Evolutionary conservation across 345 rosid genomes (phyloP).

Genomic region (Eucalyptus polybractea): DNA sequence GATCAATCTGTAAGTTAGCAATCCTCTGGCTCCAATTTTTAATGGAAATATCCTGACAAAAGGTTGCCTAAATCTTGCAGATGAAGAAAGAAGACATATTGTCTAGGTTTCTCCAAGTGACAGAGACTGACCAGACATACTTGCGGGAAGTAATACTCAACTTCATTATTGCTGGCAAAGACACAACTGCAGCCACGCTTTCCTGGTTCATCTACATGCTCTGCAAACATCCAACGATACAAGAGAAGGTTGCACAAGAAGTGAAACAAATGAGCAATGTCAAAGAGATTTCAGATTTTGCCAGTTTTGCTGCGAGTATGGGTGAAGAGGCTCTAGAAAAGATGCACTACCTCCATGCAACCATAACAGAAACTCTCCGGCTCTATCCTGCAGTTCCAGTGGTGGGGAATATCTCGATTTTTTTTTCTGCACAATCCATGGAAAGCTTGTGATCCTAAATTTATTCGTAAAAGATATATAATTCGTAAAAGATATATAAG

Average conservation of each 20-base stretch:
- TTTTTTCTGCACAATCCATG: not conserved
- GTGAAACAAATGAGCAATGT: conserved; percentile 6
- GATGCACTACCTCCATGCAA: conserved; percentile 49
- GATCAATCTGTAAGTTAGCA: conserved; percentile 17
- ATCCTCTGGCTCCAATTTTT: not conserved
- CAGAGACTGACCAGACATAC: conserved; percentile 18
- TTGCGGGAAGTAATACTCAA: conserved; percentile 43
- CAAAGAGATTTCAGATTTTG: not conserved
- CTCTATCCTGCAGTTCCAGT: conserved; percentile 51
- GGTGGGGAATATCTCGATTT: conserved; percentile 11
- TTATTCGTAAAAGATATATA: not conserved
- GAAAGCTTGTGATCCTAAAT: not conserved
- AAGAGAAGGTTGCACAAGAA: conserved; percentile 34
- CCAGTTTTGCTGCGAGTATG: conserved; percentile 12
- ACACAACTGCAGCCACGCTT: conserved; percentile 44
- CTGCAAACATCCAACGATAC: conserved; percentile 29
- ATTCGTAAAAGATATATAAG: no score
- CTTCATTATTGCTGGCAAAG: conserved; percentile 59
- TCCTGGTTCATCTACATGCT: conserved; percentile 50
- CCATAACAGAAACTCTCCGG: conserved; percentile 46
- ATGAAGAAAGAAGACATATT: conserved; percentile 40
- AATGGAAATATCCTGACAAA: not conserved
- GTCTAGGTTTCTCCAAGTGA: conserved; percentile 40
- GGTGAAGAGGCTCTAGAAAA: conserved; percentile 29
- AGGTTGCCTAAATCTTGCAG: not conserved